Evolutionary conservation across 2,329 filamentous ascomycete genomes (phyloP).

Genomic region (Penicillium sp.): DNA sequence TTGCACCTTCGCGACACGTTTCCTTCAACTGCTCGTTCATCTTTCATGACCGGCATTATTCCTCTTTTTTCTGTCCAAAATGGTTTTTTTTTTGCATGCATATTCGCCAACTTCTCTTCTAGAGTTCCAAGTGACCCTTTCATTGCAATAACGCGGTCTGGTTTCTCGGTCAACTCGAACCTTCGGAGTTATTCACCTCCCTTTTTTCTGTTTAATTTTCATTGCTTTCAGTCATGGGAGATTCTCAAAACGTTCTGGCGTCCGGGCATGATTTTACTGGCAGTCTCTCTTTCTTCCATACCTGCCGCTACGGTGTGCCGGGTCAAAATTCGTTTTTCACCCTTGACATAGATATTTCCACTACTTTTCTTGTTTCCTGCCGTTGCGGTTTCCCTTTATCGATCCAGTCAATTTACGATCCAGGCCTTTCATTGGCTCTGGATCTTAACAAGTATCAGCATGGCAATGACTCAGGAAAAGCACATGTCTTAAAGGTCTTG

Average conservation of each 20-base stretch:
- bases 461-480: conserved; percentile 19
- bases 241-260: conserved; percentile 30
- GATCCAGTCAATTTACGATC: conserved; percentile 16
- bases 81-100: conserved; percentile 14
- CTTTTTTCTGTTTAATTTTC: conserved; percentile 10
- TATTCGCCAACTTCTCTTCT: conserved; percentile 13
- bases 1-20: conserved; percentile 7
- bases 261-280: conserved; percentile 30
- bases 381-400: conserved; percentile 12
- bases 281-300: conserved; percentile 24
- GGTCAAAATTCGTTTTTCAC: conserved; percentile 20
- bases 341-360: conserved; percentile 29
- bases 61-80: conserved; percentile 9
- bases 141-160: conserved; percentile 19
- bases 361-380: conserved; percentile 15
- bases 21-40: conserved; percentile 5
- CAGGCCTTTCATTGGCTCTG: conserved; percentile 6
- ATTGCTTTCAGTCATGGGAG: conserved; percentile 23
- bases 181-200: conserved; percentile 17
- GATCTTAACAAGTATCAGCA: conserved; percentile 27
- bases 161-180: conserved; percentile 19
- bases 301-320: conserved; percentile 24
- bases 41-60: conserved; percentile 19
- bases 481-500: conserved; percentile 16
- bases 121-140: conserved; percentile 19